Evolutionary conservation across 192 early-diverging fungal species (phyloP).

Genomic region (Phycomyces blakesleeanus): DNA sequence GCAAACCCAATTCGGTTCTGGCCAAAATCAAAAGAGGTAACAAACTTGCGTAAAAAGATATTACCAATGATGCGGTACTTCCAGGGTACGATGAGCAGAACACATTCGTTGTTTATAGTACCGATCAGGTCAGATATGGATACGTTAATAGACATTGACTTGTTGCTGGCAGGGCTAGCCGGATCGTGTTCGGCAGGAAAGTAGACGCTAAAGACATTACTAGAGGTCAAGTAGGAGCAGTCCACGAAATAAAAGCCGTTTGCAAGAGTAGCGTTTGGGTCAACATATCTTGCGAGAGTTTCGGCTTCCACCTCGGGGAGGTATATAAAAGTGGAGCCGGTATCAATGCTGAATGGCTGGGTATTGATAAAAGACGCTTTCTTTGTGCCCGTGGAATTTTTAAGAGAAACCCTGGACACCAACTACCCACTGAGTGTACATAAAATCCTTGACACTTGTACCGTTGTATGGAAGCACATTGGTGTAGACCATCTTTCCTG

Average conservation of each 20-base stretch:
- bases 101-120: neutral
- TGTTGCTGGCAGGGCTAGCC: neutral
- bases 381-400: conserved; percentile 4
- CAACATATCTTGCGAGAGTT: conserved; percentile 5
- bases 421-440: conserved; percentile 8
- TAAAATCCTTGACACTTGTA: neutral
- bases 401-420: conserved; percentile 11
- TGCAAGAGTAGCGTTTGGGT: neutral
- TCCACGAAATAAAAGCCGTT: conserved; percentile 4
- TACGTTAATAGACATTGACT: neutral
- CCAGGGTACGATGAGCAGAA: conserved; percentile 6
- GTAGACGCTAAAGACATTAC: neutral
- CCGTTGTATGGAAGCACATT: conserved; percentile 1
- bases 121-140: conserved; percentile 12
- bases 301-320: conserved; percentile 8
- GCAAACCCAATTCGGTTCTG: conserved; percentile 23
- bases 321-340: conserved; percentile 28
- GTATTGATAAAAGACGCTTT: conserved; percentile 7
- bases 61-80: conserved; percentile 14
- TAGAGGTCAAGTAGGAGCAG: neutral
- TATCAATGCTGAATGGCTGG: conserved; percentile 12
- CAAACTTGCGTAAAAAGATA: conserved; percentile 16
- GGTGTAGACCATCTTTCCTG: conserved; percentile 6
- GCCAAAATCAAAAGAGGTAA: conserved; percentile 29
- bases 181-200: neutral